Conservation (phyloP, 345 rosid species). For the Crucihimalaya himalaica region DNA sequence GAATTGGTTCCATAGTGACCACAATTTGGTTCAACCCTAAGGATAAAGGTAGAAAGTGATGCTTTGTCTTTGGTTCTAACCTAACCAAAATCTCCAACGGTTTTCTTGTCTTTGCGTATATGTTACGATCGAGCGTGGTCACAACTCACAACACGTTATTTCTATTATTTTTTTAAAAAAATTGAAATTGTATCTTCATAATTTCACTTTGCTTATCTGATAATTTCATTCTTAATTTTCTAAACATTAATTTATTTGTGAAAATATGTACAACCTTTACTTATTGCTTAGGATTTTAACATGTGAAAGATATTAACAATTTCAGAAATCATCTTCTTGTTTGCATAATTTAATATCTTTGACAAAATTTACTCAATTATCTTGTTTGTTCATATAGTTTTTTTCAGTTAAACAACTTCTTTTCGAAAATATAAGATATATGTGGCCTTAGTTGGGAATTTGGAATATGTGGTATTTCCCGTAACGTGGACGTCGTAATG, state of each 20-base stretch:
- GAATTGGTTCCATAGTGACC: slow-evolving; percentile 22
- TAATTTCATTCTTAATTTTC: background rate
- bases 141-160: background rate
- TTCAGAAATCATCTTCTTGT: background rate
- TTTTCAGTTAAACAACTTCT: background rate
- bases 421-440: background rate
- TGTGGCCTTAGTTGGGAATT: background rate
- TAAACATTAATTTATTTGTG: background rate
- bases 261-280: background rate
- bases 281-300: background rate
- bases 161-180: background rate
- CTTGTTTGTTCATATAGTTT: background rate
- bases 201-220: background rate
- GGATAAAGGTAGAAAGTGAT: slow-evolving; percentile 33
- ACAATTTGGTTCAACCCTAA: slow-evolving; percentile 18
- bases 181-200: background rate
- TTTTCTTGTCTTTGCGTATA: slow-evolving; percentile 28
- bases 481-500: background rate
- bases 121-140: slow-evolving; percentile 36
- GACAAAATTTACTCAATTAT: background rate
- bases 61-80: slow-evolving; percentile 37
- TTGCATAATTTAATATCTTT: background rate
- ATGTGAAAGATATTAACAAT: too few species aligned
- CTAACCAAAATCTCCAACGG: slow-evolving; percentile 28
- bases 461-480: background rate